Conservation (phyloP, 2,329 filamentous ascomycete genomes). For the Talaromyces rugulosus region DNA sequence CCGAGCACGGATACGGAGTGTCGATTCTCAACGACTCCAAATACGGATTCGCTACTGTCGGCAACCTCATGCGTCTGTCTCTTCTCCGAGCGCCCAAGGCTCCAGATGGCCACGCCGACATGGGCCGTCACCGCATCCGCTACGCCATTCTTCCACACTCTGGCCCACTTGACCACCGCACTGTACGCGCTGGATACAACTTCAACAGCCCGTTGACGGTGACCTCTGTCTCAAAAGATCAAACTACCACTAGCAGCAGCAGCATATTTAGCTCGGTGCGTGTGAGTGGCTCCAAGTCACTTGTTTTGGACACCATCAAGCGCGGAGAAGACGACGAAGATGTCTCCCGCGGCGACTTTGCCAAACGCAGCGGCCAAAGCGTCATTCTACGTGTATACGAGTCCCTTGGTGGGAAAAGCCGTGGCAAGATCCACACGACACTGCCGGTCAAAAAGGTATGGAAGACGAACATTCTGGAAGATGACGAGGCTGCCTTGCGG, state of each 20-base stretch:
- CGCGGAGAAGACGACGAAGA: conserved; percentile 85
- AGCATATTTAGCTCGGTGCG: conserved; percentile 54
- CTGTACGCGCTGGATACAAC: conserved; percentile 77
- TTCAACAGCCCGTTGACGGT: conserved; percentile 75
- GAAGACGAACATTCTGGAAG: conserved; percentile 85
- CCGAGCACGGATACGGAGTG: conserved; percentile 82
- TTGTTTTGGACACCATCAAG: conserved; percentile 88
- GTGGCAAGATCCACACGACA: conserved; percentile 64
- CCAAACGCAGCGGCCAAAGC: conserved; percentile 66
- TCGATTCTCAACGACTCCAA: conserved; percentile 93
- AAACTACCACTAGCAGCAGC: conserved; percentile 26
- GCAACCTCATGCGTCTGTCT: conserved; percentile 83
- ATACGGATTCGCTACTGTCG: conserved; percentile 88
- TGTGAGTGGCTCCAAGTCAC: conserved; percentile 60
- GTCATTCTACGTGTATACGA: conserved; percentile 86
- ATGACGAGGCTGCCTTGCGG: conserved; percentile 67
- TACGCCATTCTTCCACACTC: conserved; percentile 87
- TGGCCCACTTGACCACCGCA: conserved; percentile 66
- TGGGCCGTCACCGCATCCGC: conserved; percentile 81
- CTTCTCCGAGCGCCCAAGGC: conserved; percentile 86
- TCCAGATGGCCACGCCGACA: conserved; percentile 88
- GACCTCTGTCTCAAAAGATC: conserved; percentile 40
- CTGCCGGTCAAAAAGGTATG: conserved; percentile 71
- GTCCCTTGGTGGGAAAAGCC: conserved; percentile 74
- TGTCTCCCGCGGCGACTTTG: conserved; percentile 55